Base-by-base conservation (phyloP, 2,329 filamentous ascomycete species). In the Stachybotrys chlorohalonatus region DNA sequence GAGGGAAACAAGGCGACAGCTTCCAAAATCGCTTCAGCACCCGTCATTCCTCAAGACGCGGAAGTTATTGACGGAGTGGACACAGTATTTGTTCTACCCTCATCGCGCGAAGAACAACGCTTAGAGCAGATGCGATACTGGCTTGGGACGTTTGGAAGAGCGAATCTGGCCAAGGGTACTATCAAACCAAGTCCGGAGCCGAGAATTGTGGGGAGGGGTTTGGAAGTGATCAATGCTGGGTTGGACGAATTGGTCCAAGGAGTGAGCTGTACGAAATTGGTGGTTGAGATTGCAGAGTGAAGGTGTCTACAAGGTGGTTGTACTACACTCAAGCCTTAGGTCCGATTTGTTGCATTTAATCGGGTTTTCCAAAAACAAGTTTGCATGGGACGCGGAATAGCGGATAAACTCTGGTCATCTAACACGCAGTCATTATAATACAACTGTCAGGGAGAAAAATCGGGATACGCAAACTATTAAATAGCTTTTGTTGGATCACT, bases 231-330 rank as follows among this genome's bases (percentile, higher is more conserved):
- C 1, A 73, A 75, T 62, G 54, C 42, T 53, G 74, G 67, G n/a
- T 52, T 75, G 55, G 67, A 74, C 30, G 54, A 47, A 15, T 52
- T 76, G 13, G 55, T 57, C 1, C 53, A 32, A n/a, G 73, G 74
- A 0, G 72, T 76, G 11, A 76, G 73, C 49, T 74, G 73, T 56
- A 65, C 60, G 0, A 76, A 76, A 62, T 63, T 76, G 54, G 64
- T 76, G 45, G 59, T 75, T 51, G 68, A 76, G 54, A 36, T 75
- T 62, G 57, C 55, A 0, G 63, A 69, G 51, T 74, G 39, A 64
- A 24, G 24, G 4, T 24, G 24, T 24, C 24, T 24, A 24, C 24
- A 2, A 4, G 2, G 24, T 24, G 24, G 24, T 24, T 2, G 2
- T 24, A 24, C 2, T 24, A 24, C 2, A 24, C 4, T 24, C 24